Percentiles rank a stretch among this genome's conserved stretches.
phyloP scores from a whole-genome alignment of 1,139 yeast species.

The Yamadazyma siamensis region DNA sequence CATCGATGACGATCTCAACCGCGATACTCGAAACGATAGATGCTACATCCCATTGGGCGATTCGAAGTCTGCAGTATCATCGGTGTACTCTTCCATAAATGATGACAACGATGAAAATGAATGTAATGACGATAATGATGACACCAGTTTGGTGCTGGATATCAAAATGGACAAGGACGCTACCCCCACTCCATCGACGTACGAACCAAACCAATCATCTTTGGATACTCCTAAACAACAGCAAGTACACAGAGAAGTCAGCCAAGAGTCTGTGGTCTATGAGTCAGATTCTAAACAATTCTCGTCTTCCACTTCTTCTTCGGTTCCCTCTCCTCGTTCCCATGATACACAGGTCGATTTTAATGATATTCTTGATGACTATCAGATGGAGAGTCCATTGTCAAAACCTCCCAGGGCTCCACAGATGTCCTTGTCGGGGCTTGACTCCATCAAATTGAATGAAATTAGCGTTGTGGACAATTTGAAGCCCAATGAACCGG shows the following conservation, averaged over 20 bases:
- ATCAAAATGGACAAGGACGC: conserved; percentile 1
- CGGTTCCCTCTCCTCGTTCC: conserved; percentile 8
- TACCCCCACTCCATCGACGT: conserved; percentile 4
- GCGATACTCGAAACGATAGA: too few relatives aligned
- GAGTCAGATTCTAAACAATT: too few relatives aligned
- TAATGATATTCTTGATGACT: conserved; percentile 10
- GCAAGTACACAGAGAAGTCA: background rate
- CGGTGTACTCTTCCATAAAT: conserved; percentile 6
- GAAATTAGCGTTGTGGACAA: conserved; percentile 9
- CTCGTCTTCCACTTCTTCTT: conserved; percentile 8
- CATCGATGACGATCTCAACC: too few relatives aligned
- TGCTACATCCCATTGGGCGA: background rate
- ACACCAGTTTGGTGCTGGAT: too few relatives aligned
- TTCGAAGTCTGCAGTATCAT: conserved; percentile 5
- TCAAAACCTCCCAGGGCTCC: conserved; percentile 6
- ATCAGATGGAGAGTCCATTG: conserved; percentile 11
- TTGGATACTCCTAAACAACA: background rate
- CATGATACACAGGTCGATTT: conserved; percentile 7
- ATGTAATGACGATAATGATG: too few relatives aligned
- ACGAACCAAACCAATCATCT: too few relatives aligned
- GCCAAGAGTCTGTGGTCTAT: too few relatives aligned
- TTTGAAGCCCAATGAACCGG: conserved; percentile 1
- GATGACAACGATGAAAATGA: conserved; percentile 1
- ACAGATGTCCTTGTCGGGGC: conserved; percentile 1
- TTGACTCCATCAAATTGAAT: background rate